phyloP scores from a whole-genome alignment of 306 rosid genomes.

The Rosa lucieae region DNA sequence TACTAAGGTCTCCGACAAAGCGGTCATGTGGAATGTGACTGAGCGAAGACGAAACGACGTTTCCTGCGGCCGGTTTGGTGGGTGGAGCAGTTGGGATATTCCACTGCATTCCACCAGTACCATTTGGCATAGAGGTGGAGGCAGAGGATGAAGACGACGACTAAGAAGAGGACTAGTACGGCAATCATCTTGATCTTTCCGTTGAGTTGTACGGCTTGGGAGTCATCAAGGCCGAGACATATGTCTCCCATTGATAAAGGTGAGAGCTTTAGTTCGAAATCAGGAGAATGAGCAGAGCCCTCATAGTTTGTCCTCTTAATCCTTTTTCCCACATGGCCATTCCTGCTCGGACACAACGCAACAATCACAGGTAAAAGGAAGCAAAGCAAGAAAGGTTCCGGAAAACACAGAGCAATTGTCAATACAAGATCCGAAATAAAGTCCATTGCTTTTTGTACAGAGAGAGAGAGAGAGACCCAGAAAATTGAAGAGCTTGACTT shows the following conservation, averaged over 20 bases:
- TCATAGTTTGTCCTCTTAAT: too few relatives aligned
- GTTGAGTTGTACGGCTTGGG: constrained; percentile 43
- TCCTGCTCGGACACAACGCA: constrained; percentile 27
- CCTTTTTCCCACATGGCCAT: not conserved
- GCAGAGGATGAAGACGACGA: constrained; percentile 61
- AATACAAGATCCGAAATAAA: constrained; percentile 40
- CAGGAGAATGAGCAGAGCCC: not conserved
- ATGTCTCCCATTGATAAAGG: constrained; percentile 37
- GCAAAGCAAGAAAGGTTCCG: constrained; percentile 46
- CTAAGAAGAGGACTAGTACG: constrained; percentile 62
- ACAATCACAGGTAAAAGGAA: constrained; percentile 37
- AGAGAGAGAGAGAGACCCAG: constrained; percentile 1
- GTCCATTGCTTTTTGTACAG: constrained; percentile 39
- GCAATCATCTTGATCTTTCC: constrained; percentile 75
- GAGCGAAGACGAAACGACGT: constrained; percentile 73
- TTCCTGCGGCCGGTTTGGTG: constrained; percentile 36
- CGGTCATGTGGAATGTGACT: constrained; percentile 88
- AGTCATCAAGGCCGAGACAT: constrained; percentile 20
- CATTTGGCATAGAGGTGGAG: constrained; percentile 83
- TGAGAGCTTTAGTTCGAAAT: not conserved
- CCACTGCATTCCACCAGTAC: constrained; percentile 62
- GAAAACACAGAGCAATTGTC: constrained; percentile 42
- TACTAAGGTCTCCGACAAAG: constrained; percentile 55
- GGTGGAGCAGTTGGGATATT: constrained; percentile 29
- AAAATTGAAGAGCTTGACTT: not conserved